phyloP scores from a whole-genome alignment of 768 basidiomycete genomes.

The Russula abietina region DNA sequence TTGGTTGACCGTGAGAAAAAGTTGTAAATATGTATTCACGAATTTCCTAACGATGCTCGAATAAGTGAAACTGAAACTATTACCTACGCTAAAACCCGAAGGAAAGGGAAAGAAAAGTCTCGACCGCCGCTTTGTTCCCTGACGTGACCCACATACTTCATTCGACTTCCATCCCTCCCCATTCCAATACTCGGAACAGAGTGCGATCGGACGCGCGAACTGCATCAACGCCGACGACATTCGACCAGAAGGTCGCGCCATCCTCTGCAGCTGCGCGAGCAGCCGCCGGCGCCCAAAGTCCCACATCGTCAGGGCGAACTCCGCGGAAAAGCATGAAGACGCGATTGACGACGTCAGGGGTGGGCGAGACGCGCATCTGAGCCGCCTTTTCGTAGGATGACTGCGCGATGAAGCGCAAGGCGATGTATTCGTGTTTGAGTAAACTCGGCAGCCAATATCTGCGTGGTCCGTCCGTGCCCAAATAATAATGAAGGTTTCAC shows the following conservation, averaged over 20 bases:
- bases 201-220: conserved; percentile 28
- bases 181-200: conserved; percentile 41
- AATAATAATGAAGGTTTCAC: not conserved
- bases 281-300: conserved; percentile 28
- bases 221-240: conserved; percentile 34
- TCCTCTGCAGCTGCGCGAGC: conserved; percentile 27
- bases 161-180: conserved; percentile 32
- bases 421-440: conserved; percentile 36
- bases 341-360: conserved; percentile 40
- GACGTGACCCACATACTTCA: not conserved
- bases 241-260: conserved; percentile 30
- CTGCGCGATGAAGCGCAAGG: conserved; percentile 43
- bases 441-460: conserved; percentile 42
- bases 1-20: not conserved
- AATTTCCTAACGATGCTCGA: not conserved
- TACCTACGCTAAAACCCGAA: not conserved
- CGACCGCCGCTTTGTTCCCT: not conserved
- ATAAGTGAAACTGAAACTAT: not conserved
- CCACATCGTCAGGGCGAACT: conserved; percentile 27
- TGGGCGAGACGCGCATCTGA: conserved; percentile 34
- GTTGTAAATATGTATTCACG: not conserved
- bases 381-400: conserved; percentile 38
- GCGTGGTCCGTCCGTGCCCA: not conserved
- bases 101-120: not conserved
- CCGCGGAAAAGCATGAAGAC: conserved; percentile 46